phyloP scores from a whole-genome alignment of 176 grass and related monocot genomes.

The Phoenix dactylifera region DNA sequence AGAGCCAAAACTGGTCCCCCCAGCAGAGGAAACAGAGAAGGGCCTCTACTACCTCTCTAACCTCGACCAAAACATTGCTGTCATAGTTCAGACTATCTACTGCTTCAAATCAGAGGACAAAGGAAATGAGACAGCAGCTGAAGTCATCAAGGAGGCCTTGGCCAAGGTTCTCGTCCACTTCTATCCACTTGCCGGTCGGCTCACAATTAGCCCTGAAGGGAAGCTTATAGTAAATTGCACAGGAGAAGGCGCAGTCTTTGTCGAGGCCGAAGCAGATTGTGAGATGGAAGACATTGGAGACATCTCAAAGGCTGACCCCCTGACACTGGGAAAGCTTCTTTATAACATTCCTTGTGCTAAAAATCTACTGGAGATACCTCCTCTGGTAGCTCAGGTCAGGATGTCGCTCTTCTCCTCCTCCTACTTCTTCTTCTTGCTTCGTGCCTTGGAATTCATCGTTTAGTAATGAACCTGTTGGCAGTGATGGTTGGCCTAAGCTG shows the following conservation, averaged over 20 bases:
- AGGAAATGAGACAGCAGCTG: conserved; percentile 17
- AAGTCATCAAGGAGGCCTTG: conserved; percentile 53
- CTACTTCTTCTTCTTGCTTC: no score
- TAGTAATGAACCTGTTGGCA: no score
- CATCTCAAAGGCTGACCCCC: conserved; percentile 58
- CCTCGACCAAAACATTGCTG: conserved; percentile 93
- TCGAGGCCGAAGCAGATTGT: conserved; percentile 71
- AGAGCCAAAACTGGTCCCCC: conserved; percentile 40
- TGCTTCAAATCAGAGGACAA: conserved; percentile 46
- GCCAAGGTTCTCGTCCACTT: conserved; percentile 73
- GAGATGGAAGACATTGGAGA: conserved; percentile 55
- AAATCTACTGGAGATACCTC: conserved; percentile 91
- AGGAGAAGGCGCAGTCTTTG: conserved; percentile 64
- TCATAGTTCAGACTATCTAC: conserved; percentile 82
- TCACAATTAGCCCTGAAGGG: conserved; percentile 62
- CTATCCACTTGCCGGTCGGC: conserved; percentile 76
- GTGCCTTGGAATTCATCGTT: no score
- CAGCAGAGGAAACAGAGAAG: conserved; percentile 44
- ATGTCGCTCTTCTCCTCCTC: no score
- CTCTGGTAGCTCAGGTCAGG: conserved; percentile 74
- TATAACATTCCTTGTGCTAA: conserved; percentile 69
- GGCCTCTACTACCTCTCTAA: conserved; percentile 90
- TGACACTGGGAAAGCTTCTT: conserved; percentile 71
- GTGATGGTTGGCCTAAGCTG: no score
- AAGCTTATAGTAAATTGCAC: conserved; percentile 79